A percentile compares a stretch with the other conserved stretches of the same genome.
Conservation (phyloP, 805 yeast species). For the Maudiozyma serrabonitensis region DNA sequence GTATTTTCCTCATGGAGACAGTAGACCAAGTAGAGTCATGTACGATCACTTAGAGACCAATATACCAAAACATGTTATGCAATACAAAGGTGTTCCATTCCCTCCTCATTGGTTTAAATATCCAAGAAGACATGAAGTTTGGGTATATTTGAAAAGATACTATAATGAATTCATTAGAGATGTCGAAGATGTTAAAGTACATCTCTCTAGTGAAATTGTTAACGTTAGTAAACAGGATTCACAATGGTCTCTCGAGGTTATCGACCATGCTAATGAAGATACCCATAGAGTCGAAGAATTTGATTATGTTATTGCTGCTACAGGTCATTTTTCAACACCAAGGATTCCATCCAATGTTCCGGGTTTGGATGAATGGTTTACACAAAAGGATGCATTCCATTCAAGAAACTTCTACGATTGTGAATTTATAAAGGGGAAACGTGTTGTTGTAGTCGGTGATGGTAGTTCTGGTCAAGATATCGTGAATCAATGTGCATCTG, state of each 20-base stretch:
- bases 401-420: conserved; percentile 32
- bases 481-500: conserved; percentile 32
- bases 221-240: conserved; percentile 7
- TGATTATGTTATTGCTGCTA: conserved; percentile 35
- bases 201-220: conserved; percentile 16
- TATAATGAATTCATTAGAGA: conserved; percentile 26
- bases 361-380: conserved; percentile 32
- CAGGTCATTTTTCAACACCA: conserved; percentile 37
- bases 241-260: background rate
- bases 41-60: conserved; percentile 65
- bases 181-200: conserved; percentile 22
- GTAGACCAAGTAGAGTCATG: conserved; percentile 33
- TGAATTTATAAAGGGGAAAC: conserved; percentile 26
- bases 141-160: conserved; percentile 50
- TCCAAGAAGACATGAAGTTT: conserved; percentile 53
- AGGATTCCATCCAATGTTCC: conserved; percentile 29
- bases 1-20: conserved; percentile 39
- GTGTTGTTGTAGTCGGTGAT: conserved; percentile 34
- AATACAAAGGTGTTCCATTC: conserved; percentile 45
- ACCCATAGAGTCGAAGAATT: conserved; percentile 20
- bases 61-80: conserved; percentile 57
- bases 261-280: conserved; percentile 3
- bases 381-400: conserved; percentile 28
- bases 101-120: conserved; percentile 39
- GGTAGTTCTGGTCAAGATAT: conserved; percentile 37